Evolutionary conservation across 2,329 filamentous ascomycete genomes (phyloP).

Genomic region (Colletotrichum liriopes): DNA sequence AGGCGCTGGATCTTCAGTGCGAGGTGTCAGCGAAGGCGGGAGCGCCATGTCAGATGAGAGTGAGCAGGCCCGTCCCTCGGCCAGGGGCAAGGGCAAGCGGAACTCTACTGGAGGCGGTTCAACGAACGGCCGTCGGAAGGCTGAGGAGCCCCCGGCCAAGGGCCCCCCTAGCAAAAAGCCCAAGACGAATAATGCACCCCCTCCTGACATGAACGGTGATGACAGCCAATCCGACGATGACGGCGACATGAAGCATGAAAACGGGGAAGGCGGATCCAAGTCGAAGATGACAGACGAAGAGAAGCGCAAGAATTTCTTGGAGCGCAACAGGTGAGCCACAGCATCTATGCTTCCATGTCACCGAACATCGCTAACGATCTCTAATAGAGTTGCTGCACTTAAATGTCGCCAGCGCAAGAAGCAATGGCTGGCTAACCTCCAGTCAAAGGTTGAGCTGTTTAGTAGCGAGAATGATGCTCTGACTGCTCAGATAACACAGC

Average conservation of each 20-base stretch:
- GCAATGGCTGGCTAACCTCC: constrained; percentile 96
- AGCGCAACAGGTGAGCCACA: constrained; percentile 86
- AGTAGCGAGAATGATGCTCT: constrained; percentile 92
- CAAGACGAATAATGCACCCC: constrained; percentile 69
- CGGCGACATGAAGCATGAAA: constrained; percentile 63
- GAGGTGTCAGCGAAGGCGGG: constrained; percentile 76
- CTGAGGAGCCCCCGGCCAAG: constrained; percentile 77
- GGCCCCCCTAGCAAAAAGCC: constrained; percentile 78
- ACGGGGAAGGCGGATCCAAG: constrained; percentile 72
- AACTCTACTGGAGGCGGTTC: constrained; percentile 60
- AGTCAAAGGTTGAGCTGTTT: constrained; percentile 94
- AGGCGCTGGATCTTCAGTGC: constrained; percentile 55
- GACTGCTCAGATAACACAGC: constrained; percentile 84
- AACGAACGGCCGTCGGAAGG: constrained; percentile 82
- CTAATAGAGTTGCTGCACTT: constrained; percentile 86
- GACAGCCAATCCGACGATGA: constrained; percentile 61
- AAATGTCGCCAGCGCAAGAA: constrained; percentile 99
- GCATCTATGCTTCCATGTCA: not conserved
- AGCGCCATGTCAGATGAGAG: constrained; percentile 82
- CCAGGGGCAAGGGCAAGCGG: constrained; percentile 80
- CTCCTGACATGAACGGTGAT: constrained; percentile 49
- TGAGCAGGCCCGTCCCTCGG: constrained; percentile 76
- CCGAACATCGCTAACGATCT: constrained; percentile 45
- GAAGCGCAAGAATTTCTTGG: constrained; percentile 97
- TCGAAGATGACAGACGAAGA: constrained; percentile 97